These are phyloP conservation scores for Claviceps quebecensis DNA, from an alignment of 2,329 filamentous ascomycete genomes.

Conservation along the genomic window DNA sequence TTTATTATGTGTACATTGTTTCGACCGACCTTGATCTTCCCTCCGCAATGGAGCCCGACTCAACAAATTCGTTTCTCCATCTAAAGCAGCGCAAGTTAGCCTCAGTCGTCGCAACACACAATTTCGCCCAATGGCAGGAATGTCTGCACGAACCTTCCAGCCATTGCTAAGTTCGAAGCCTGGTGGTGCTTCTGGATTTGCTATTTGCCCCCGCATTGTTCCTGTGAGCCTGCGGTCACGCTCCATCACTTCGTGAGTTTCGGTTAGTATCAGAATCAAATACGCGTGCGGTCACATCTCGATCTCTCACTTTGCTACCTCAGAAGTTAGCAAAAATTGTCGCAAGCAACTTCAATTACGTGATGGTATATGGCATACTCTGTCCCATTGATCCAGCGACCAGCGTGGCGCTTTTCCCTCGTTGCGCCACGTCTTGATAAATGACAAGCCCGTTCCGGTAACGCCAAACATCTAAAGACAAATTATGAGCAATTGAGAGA, in stretches of 20 bases:
- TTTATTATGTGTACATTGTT: conserved; percentile 8
- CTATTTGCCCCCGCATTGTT: conserved; percentile 41
- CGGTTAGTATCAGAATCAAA: conserved; percentile 4
- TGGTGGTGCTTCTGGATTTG: conserved; percentile 37
- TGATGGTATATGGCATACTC: conserved; percentile 25
- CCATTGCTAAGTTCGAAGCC: conserved; percentile 51
- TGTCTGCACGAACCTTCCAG: conserved; percentile 38
- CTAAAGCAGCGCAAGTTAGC: conserved; percentile 18
- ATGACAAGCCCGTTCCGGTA: conserved; percentile 42
- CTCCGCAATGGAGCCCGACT: conserved; percentile 1
- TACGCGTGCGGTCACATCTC: neutral
- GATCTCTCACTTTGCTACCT: conserved; percentile 38
- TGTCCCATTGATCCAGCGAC: conserved; percentile 50
- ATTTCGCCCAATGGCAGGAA: no score
- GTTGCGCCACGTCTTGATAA: conserved; percentile 43
- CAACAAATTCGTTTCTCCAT: conserved; percentile 40
- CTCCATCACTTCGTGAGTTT: conserved; percentile 44
- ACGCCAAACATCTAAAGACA: conserved; percentile 47
- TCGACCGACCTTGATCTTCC: neutral
- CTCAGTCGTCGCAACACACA: neutral
- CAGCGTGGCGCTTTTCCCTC: conserved; percentile 47
- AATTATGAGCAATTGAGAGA: neutral
- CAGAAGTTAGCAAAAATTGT: conserved; percentile 14
- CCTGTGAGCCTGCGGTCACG: conserved; percentile 49
- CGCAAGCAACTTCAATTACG: neutral